Conservation (phyloP, 176 grass and related monocot species). For the Cenchrus purpureus region DNA sequence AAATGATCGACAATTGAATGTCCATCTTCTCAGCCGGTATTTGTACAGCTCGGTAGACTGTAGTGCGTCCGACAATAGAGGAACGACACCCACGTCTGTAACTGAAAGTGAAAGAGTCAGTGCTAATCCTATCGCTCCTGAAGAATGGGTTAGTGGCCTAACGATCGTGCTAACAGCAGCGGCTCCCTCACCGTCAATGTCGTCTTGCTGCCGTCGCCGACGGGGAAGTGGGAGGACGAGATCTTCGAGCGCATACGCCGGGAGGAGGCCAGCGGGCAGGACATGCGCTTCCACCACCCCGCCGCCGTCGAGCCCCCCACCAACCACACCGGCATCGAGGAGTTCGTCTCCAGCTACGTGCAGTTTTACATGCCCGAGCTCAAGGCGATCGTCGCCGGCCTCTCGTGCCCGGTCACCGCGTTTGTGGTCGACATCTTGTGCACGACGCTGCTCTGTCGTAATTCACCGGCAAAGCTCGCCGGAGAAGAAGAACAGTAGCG, state of each 20-base stretch:
- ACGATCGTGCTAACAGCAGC: background rate
- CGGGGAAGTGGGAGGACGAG: background rate
- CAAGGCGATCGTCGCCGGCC: constrained; percentile 9
- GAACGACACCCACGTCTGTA: too few species aligned
- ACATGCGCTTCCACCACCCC: constrained; percentile 38
- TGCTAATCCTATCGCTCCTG: too few species aligned
- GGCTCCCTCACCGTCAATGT: background rate
- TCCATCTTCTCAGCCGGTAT: too few species aligned
- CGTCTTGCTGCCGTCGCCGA: constrained; percentile 31
- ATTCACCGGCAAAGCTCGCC: too few species aligned
- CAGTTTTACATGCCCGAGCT: constrained; percentile 31
- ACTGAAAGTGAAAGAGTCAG: too few species aligned
- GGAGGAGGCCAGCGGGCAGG: background rate
- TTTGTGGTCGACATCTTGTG: constrained; percentile 54
- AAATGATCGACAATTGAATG: too few species aligned
- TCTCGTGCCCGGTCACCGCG: constrained; percentile 8
- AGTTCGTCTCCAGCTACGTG: constrained; percentile 45
- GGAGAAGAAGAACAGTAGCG: too few species aligned
- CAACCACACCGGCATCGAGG: constrained; percentile 20
- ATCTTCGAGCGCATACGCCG: background rate
- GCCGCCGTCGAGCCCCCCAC: constrained; percentile 19
- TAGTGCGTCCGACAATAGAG: too few species aligned
- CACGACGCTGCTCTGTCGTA: constrained; percentile 19
- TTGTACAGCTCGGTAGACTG: too few species aligned
- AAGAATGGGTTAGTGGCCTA: too few species aligned